These are phyloP conservation scores for Urostyla sp. DNA, from an alignment of 73 alveolate species.

Conservation along the genomic window DNA sequence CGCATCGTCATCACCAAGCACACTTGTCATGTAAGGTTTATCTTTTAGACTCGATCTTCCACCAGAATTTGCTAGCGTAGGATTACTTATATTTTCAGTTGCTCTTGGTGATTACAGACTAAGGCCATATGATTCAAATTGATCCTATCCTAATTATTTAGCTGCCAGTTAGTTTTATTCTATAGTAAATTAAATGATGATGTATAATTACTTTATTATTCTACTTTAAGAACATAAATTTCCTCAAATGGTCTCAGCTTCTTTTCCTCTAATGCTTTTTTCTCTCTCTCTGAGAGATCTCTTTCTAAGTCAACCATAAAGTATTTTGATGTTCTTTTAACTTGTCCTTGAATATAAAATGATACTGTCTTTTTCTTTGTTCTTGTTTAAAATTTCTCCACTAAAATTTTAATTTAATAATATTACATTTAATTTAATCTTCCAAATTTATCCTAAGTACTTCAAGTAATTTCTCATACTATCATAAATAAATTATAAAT, in stretches of 20 bases:
- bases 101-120: conserved; percentile 25
- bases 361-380: conserved; percentile 37
- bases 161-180: conserved; percentile 15
- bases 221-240: conserved; percentile 12
- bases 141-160: conserved; percentile 4
- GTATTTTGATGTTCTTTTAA: conserved; percentile 20
- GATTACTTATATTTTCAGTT: not conserved
- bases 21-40: not conserved
- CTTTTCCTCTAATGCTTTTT: not conserved
- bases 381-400: conserved; percentile 45
- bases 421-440: conserved; percentile 29
- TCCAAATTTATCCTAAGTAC: conserved; percentile 35
- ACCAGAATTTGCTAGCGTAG: not conserved
- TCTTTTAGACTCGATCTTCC: not conserved
- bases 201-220: not conserved
- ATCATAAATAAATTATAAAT: not conserved
- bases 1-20: conserved; percentile 33
- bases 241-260: conserved; percentile 31
- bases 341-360: conserved; percentile 27
- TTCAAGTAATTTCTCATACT: conserved; percentile 44
- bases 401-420: not conserved
- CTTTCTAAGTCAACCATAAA: conserved; percentile 41
- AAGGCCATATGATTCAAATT: not conserved
- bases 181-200: not conserved
- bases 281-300: conserved; percentile 22